Conservation (phyloP, 495 filamentous ascomycete species). For the Penicillium cosmopolitanum region DNA sequence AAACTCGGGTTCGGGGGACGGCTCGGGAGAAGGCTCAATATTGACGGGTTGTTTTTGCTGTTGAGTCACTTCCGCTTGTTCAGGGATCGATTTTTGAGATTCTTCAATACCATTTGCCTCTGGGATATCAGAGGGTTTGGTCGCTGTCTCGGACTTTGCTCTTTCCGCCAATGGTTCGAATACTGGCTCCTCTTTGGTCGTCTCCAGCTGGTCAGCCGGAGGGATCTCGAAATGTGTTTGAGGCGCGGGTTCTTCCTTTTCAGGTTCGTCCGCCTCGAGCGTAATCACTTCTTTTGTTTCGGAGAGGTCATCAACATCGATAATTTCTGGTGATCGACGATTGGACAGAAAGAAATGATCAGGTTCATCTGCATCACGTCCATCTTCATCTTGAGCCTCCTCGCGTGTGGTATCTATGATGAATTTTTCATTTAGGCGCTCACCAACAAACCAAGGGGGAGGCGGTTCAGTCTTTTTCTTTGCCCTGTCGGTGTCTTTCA, state of each 20-base stretch:
- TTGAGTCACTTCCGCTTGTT: not conserved
- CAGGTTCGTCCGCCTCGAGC: constrained; percentile 41
- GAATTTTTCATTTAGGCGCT: constrained; percentile 35
- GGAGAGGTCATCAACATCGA: constrained; percentile 47
- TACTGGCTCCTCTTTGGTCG: constrained; percentile 1
- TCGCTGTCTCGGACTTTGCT: constrained; percentile 6
- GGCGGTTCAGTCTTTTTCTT: constrained; percentile 62
- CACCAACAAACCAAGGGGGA: constrained; percentile 81
- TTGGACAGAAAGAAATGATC: constrained; percentile 45
- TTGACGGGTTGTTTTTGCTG: constrained; percentile 3
- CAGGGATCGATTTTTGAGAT: not conserved
- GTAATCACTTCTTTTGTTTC: constrained; percentile 44
- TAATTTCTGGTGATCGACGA: constrained; percentile 46
- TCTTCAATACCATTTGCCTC: not conserved
- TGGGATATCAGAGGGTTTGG: constrained; percentile 4
- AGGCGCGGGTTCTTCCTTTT: constrained; percentile 16
- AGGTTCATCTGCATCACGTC: constrained; percentile 28
- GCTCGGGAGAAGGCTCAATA: constrained; percentile 47
- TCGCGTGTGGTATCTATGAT: constrained; percentile 36
- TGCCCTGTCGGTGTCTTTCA: constrained; percentile 46
- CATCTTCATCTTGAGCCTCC: constrained; percentile 23
- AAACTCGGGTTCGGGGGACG: constrained; percentile 57
- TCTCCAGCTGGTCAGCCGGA: constrained; percentile 1
- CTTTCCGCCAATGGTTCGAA: constrained; percentile 7
- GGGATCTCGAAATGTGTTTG: not conserved